Base-by-base conservation (phyloP, 805 yeast genomes). In the Ogataea methylovora region DNA sequence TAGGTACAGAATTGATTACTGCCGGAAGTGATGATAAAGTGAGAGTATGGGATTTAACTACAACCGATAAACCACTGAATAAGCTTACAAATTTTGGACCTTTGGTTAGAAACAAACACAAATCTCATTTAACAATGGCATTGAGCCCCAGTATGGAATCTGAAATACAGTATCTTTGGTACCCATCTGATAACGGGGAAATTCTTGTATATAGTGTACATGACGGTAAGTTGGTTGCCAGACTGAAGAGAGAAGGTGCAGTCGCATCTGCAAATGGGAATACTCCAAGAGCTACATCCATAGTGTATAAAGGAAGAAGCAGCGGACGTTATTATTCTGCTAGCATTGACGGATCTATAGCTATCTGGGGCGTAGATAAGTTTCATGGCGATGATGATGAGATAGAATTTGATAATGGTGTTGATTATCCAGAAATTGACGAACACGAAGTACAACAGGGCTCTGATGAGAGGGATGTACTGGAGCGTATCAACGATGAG, bases 11-110 rank as follows among this genome's bases (percentile, higher is more conserved):
- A 27, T 49, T 90, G 23, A 59, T 78, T 14, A 73, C 86, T 1
- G 63, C 81, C 0, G 96, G 94, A 0, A 70, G 74, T 33, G 97
- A 88, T 54, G 95, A 87, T 34, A 81, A 76, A 45, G 68, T 85
- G 8, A 60, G 86, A 14, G 74, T 81, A 1, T 88, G 97, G 97
- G 79, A 80, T 44, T 58, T 83, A 56, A 70, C 73, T 0, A 65
- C 72, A 0, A 64, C 65, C 1, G 65, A 67, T 1, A 45, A 38
- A 17, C 58, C 58, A 4, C 51, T 71, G 19, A 84, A 84, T 48
- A 73, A 76, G 42, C 64, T 79, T 23, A 65, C 80, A 22, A 84
- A 83, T 44, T 84, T 79, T 52, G 94, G 94, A 0, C 92, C 94
- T 0, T 60, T 79, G 34, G 73, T 84, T 2, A 68, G 87, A 37